Evolutionary conservation across 257 asterid species (phyloP).

Genomic region (Perilla frutescens): DNA sequence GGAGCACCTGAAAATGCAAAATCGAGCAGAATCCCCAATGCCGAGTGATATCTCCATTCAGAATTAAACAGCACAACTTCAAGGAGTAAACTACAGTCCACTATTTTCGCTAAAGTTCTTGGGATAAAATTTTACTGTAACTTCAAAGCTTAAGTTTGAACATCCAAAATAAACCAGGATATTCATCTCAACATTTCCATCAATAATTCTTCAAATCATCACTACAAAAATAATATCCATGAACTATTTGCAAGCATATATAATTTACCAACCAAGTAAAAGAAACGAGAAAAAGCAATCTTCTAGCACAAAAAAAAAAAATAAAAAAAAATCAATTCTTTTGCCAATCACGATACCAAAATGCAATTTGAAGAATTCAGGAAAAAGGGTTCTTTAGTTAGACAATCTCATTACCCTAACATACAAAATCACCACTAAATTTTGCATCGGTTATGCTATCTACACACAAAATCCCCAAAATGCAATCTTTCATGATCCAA

Average conservation of each 20-base stretch:
- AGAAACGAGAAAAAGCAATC: neutral
- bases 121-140: constrained; percentile 6
- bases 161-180: neutral
- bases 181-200: neutral
- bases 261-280: neutral
- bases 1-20: constrained; percentile 57
- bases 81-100: neutral
- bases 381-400: constrained; percentile 5
- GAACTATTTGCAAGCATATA: neutral
- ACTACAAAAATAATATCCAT: neutral
- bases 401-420: neutral
- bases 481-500: constrained; percentile 6
- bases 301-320: neutral
- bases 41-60: constrained; percentile 3
- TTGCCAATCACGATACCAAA: neutral
- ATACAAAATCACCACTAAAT: neutral
- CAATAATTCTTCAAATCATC: constrained; percentile 8
- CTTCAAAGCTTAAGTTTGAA: constrained; percentile 1
- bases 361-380: constrained; percentile 20
- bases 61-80: constrained; percentile 1
- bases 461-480: constrained; percentile 10
- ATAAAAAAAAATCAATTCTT: neutral
- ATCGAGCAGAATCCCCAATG: constrained; percentile 14
- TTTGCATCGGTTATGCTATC: neutral
- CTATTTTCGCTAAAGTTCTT: neutral